Conservation (phyloP, 345 rosid species). For the Raphanus raphanistrum region DNA sequence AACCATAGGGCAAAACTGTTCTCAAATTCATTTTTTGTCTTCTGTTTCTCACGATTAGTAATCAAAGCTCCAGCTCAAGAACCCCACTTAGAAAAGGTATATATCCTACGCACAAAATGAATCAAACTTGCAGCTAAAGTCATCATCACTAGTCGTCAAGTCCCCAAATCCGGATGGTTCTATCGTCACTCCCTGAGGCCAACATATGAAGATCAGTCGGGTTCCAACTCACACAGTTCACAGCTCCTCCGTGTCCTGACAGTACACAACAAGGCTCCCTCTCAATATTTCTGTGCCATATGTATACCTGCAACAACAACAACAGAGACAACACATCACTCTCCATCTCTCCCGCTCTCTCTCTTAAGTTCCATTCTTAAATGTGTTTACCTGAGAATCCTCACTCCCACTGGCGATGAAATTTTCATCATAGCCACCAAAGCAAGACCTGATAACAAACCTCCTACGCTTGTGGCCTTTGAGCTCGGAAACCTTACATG, state of each 20-base stretch:
- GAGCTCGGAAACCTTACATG: conserved; percentile 26
- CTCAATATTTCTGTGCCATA: conserved; percentile 50
- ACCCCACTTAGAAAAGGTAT: too few species aligned
- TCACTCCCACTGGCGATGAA: conserved; percentile 71
- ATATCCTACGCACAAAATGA: background rate
- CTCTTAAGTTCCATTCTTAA: background rate
- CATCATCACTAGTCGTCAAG: background rate
- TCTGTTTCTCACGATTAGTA: background rate
- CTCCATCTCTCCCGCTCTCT: background rate
- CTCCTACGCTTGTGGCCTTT: conserved; percentile 50
- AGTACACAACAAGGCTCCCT: conserved; percentile 30
- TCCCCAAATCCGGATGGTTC: conserved; percentile 66
- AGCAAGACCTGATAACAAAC: conserved; percentile 59
- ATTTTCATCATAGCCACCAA: conserved; percentile 53
- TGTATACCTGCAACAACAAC: conserved; percentile 46
- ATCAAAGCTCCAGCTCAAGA: background rate
- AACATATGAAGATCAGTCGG: conserved; percentile 53
- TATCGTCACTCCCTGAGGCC: conserved; percentile 68
- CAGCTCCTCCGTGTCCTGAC: conserved; percentile 58
- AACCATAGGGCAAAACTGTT: background rate
- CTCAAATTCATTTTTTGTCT: background rate
- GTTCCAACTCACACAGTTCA: conserved; percentile 67
- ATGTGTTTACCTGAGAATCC: conserved; percentile 54
- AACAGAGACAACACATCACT: conserved; percentile 6
- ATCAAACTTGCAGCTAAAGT: background rate